A percentile compares a stretch with the other conserved stretches of the same genome.
Conservation (phyloP, 345 rosid species). For the Corchorus olitorius region DNA sequence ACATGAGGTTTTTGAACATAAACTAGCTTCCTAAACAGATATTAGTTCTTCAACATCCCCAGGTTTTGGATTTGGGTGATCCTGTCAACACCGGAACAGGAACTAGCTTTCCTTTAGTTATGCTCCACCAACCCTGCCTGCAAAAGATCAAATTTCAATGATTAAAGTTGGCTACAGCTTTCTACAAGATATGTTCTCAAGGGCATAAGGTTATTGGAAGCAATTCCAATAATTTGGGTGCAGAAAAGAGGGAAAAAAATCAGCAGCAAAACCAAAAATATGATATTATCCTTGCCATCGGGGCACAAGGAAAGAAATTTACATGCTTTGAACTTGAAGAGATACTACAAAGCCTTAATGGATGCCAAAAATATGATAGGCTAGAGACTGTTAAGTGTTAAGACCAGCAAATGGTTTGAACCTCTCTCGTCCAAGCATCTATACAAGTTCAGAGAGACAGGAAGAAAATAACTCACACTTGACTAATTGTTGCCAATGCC, state of each 20-base stretch:
- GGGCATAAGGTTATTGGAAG: neutral
- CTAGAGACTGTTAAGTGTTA: neutral
- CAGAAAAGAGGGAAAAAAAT: neutral
- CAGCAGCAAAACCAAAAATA: neutral
- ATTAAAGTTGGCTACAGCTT: neutral
- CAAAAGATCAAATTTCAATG: neutral
- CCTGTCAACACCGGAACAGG: neutral
- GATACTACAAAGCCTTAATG: neutral
- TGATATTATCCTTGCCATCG: no score
- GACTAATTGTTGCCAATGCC: conserved; percentile 33
- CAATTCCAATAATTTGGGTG: neutral
- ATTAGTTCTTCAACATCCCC: neutral
- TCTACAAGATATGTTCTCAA: no score
- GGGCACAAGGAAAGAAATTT: neutral
- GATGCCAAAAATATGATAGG: neutral
- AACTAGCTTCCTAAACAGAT: neutral
- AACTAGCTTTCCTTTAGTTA: neutral
- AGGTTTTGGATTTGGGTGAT: neutral
- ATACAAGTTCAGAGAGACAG: neutral
- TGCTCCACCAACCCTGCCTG: neutral
- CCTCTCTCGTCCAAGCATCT: neutral
- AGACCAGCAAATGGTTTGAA: neutral
- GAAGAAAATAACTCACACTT: neutral
- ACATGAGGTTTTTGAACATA: neutral
- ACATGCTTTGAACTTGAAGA: neutral